A percentile compares a stretch with the other conserved stretches of the same genome.
Evolutionary conservation across 768 basidiomycete genomes (phyloP).

Genomic region (Kwoniella pini): DNA sequence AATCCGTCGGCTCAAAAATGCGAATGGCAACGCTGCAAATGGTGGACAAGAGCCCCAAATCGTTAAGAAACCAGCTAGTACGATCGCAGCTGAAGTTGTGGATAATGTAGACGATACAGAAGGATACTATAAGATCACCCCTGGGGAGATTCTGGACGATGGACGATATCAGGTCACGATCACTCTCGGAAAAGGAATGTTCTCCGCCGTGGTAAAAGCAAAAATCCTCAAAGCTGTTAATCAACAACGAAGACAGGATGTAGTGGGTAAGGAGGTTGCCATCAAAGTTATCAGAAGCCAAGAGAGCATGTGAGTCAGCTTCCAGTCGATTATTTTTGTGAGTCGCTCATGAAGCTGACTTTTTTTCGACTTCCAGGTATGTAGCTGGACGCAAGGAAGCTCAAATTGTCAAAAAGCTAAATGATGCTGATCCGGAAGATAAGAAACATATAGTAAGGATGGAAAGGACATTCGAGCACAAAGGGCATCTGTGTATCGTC

Average conservation of each 20-base stretch:
- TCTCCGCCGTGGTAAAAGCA: conserved; percentile 91
- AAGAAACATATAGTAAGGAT: conserved; percentile 95
- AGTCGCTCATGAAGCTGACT: conserved; percentile 1
- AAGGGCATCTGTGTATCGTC: conserved; percentile 92
- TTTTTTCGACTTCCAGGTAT: conserved; percentile 63
- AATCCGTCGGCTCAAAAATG: conserved; percentile 30
- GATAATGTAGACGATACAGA: conserved; percentile 92
- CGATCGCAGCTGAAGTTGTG: conserved; percentile 59
- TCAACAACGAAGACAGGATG: conserved; percentile 55
- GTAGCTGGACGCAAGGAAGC: conserved; percentile 91
- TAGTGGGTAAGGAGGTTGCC: conserved; percentile 75
- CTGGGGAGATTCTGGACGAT: conserved; percentile 89
- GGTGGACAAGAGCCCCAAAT: conserved; percentile 56
- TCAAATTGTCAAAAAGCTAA: conserved; percentile 81
- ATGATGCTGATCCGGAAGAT: conserved; percentile 88
- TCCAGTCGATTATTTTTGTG: not conserved
- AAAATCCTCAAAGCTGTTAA: conserved; percentile 69
- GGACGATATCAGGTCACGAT: conserved; percentile 94
- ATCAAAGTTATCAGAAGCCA: conserved; percentile 96
- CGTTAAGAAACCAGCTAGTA: conserved; percentile 42
- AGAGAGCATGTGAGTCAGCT: conserved; percentile 80
- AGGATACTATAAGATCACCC: conserved; percentile 90
- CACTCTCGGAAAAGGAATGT: conserved; percentile 98
- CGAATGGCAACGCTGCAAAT: conserved; percentile 52
- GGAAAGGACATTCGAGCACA: conserved; percentile 92